phyloP scores from a whole-genome alignment of 176 grass and related monocot species.

The Zizania latifolia region DNA sequence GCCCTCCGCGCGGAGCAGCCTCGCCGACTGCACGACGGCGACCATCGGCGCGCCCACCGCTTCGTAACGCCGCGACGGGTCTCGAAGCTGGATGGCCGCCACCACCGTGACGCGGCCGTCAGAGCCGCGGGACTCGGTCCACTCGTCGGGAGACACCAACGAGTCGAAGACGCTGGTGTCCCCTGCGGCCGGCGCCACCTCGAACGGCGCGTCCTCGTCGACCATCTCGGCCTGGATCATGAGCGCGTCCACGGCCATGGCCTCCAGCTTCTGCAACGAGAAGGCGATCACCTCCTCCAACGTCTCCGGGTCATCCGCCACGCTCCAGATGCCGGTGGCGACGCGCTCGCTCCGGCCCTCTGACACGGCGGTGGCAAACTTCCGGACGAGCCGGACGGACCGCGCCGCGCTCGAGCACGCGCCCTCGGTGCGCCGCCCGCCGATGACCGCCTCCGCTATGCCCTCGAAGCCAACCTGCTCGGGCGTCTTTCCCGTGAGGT shows the following conservation, averaged over 20 bases:
- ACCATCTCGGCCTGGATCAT: slow-evolving; percentile 59
- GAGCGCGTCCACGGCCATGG: slow-evolving; percentile 78
- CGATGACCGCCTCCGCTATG: slow-evolving; percentile 74
- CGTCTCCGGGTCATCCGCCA: slow-evolving; percentile 43
- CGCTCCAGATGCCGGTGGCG: slow-evolving; percentile 64
- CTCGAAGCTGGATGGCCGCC: slow-evolving; percentile 58
- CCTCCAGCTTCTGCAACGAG: slow-evolving; percentile 82
- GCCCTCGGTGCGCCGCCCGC: slow-evolving; percentile 60
- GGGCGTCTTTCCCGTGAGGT: slow-evolving; percentile 61
- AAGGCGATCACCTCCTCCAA: slow-evolving; percentile 73
- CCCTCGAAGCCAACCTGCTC: slow-evolving; percentile 85
- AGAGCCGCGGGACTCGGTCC: slow-evolving; percentile 5
- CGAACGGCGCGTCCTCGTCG: slow-evolving; percentile 72
- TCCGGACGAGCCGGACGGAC: slow-evolving; percentile 54
- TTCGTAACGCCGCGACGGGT: slow-evolving; percentile 67
- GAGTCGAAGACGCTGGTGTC: slow-evolving; percentile 44
- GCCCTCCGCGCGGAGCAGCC: slow-evolving; percentile 23
- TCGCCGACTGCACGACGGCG: slow-evolving; percentile 50
- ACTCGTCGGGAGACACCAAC: slow-evolving; percentile 44
- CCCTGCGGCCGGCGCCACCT: slow-evolving; percentile 25
- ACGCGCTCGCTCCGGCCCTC: slow-evolving; percentile 69
- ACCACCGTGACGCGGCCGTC: slow-evolving; percentile 43
- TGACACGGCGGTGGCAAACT: slow-evolving; percentile 41
- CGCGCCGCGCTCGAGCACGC: slow-evolving; percentile 54
- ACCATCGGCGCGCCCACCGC: slow-evolving; percentile 84